Evolutionary conservation across 176 grass and related monocot genomes (phyloP).

Genomic region (Rhynchospora tenuis): DNA sequence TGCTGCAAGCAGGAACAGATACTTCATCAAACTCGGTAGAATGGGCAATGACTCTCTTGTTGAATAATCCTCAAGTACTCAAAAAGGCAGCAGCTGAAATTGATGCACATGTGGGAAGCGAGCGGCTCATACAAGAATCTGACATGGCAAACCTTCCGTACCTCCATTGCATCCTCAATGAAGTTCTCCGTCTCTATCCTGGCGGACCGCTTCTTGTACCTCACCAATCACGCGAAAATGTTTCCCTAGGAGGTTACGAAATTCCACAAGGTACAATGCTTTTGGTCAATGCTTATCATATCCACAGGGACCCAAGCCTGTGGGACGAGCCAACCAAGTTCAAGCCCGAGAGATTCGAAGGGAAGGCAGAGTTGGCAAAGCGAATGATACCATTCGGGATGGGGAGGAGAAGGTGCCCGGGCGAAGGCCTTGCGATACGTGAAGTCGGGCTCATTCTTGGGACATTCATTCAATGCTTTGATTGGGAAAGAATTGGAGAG

Average conservation of each 20-base stretch:
- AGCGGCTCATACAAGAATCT: background rate
- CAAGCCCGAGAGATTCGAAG: background rate
- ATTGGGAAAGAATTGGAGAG: background rate
- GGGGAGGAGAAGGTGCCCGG: background rate
- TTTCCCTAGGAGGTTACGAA: background rate
- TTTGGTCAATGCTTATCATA: background rate
- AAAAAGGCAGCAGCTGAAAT: background rate
- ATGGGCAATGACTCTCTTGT: background rate
- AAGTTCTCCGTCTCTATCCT: background rate
- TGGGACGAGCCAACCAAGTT: slow-evolving; percentile 12
- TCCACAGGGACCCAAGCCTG: background rate
- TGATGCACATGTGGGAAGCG: background rate
- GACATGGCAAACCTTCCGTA: background rate
- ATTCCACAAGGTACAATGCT: slow-evolving; percentile 1
- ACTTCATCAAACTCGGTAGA: background rate
- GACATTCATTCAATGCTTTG: background rate
- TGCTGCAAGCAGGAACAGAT: slow-evolving; percentile 3
- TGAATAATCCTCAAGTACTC: background rate
- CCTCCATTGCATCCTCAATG: background rate
- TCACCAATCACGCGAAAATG: background rate
- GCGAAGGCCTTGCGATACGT: background rate
- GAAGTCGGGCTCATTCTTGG: background rate
- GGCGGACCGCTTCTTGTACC: background rate
- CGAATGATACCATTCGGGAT: slow-evolving; percentile 38
- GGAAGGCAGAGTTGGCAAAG: background rate